A percentile compares a stretch with the other conserved stretches of the same genome.
phyloP scores from a whole-genome alignment of 2,329 filamentous ascomycete species.

The Talaromyces sp. region DNA sequence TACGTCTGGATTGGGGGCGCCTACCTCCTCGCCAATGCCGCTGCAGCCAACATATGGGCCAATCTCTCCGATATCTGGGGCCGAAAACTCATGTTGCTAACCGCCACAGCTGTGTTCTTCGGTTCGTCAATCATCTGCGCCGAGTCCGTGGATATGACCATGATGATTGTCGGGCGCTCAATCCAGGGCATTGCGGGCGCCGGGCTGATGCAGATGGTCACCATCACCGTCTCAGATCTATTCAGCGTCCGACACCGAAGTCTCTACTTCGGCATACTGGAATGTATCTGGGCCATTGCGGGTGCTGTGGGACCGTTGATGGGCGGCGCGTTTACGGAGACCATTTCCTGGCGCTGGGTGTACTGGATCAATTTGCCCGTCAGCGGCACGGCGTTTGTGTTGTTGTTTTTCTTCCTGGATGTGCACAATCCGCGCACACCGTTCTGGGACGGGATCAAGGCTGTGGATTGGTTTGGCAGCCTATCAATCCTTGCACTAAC shows the following conservation, averaged over 20 bases:
- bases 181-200: conserved; percentile 55
- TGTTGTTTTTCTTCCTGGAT: conserved; percentile 53
- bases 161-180: conserved; percentile 53
- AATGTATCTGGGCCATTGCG: conserved; percentile 55
- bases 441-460: conserved; percentile 48
- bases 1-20: conserved; percentile 77
- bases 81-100: conserved; percentile 52
- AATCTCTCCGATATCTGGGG: conserved; percentile 58
- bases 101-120: conserved; percentile 50
- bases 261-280: conserved; percentile 51
- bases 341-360: conserved; percentile 51
- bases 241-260: conserved; percentile 50
- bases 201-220: conserved; percentile 51
- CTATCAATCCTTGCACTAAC: conserved; percentile 51
- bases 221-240: conserved; percentile 54
- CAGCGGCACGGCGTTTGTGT: conserved; percentile 46
- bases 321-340: conserved; percentile 34
- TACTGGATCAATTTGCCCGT: conserved; percentile 57
- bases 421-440: conserved; percentile 54
- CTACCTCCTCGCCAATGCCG: conserved; percentile 67
- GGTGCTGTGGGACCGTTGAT: conserved; percentile 37
- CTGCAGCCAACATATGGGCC: conserved; percentile 68
- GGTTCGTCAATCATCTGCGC: conserved; percentile 51
- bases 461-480: conserved; percentile 55
- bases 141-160: conserved; percentile 44